Percentiles rank a stretch among this genome's conserved stretches.
phyloP scores from a whole-genome alignment of 345 rosid genomes.

The Gossypium herbaceum region DNA sequence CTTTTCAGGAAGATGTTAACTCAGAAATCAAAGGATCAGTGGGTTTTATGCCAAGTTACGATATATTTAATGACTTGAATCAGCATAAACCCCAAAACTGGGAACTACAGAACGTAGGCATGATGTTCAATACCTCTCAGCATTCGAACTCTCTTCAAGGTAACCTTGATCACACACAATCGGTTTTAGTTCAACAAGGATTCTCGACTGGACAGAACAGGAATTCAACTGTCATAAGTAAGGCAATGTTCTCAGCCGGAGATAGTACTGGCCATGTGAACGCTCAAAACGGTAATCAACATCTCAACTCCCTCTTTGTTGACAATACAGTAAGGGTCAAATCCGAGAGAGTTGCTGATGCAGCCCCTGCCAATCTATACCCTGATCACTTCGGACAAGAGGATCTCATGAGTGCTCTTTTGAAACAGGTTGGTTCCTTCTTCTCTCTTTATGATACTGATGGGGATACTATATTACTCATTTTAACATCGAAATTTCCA shows the following conservation, averaged over 20 bases:
- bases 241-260: constrained; percentile 31
- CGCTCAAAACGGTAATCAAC: constrained; percentile 32
- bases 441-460: not conserved
- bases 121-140: constrained; percentile 47
- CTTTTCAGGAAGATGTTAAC: constrained; percentile 53
- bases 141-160: constrained; percentile 40
- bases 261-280: constrained; percentile 30
- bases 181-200: constrained; percentile 42
- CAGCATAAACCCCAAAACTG: constrained; percentile 64
- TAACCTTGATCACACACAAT: constrained; percentile 33
- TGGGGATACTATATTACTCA: not conserved
- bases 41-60: constrained; percentile 50
- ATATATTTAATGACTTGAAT: constrained; percentile 52
- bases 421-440: not conserved
- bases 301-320: constrained; percentile 23
- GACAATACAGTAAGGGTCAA: not conserved
- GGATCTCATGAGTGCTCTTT: constrained; percentile 1
- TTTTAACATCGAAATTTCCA: not conserved
- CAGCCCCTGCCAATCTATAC: not conserved
- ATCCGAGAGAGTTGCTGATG: not conserved
- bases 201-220: constrained; percentile 50
- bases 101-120: constrained; percentile 63
- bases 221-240: constrained; percentile 28
- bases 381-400: not conserved
- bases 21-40: constrained; percentile 49